These are phyloP conservation scores for Fonsecaea multimorphosa DNA, from an alignment of 2,329 filamentous ascomycete genomes.

Conservation along the genomic window DNA sequence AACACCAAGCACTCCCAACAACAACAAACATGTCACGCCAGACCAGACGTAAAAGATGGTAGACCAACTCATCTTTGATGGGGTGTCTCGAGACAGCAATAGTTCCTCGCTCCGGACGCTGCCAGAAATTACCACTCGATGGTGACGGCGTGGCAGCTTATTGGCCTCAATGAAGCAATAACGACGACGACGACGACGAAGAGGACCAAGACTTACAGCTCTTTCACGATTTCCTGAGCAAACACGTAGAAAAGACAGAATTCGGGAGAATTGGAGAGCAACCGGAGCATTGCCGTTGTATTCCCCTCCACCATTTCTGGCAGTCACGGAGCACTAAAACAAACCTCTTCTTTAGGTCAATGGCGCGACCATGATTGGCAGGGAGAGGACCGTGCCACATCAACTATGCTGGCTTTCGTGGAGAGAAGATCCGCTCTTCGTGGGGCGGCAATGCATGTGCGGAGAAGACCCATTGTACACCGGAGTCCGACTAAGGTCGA, in stretches of 20 bases:
- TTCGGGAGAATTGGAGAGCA: neutral
- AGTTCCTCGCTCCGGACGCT: neutral
- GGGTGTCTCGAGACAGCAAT: neutral
- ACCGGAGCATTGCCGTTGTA: constrained; percentile 8
- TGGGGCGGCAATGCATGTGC: constrained; percentile 21
- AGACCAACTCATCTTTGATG: constrained; percentile 26
- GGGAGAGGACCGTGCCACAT: neutral
- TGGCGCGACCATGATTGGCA: neutral
- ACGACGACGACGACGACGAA: no score
- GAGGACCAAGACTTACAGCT: neutral
- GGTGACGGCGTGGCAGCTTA: neutral
- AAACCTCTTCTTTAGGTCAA: constrained; percentile 4
- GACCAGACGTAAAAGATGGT: constrained; percentile 30
- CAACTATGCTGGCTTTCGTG: neutral
- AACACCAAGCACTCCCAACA: constrained; percentile 26
- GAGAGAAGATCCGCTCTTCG: constrained; percentile 15
- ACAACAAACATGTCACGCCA: constrained; percentile 21
- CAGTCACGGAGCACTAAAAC: neutral
- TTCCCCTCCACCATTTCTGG: constrained; percentile 4
- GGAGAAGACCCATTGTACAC: constrained; percentile 27
- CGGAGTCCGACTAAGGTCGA: neutral
- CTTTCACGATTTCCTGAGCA: neutral
- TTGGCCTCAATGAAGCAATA: neutral
- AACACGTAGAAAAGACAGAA: neutral
- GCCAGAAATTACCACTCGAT: neutral